Conservation (phyloP, 1,139 yeast genomes). For the Sugiyamaella sp. region DNA sequence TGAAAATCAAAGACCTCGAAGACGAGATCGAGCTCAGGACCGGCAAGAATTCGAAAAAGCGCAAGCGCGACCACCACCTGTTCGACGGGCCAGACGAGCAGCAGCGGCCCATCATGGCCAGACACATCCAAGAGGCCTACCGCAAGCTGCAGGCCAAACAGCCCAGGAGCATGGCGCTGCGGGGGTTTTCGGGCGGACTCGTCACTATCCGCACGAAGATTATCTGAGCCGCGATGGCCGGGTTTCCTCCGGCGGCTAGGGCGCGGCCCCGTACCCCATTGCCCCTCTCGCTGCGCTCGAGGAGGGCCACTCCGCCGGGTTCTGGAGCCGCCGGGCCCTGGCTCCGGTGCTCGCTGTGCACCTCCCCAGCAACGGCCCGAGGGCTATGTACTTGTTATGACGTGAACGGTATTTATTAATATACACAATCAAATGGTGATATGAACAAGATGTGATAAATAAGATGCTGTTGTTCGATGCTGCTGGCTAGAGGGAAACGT, state of each 20-base stretch:
- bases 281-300: not conserved
- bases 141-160: conserved; percentile 69
- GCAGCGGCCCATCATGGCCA: conserved; percentile 77
- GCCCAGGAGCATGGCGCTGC: conserved; percentile 63
- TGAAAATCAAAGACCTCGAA: conserved; percentile 74
- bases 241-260: not conserved
- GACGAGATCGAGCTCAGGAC: conserved; percentile 49
- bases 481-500: no score
- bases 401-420: not conserved
- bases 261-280: not conserved
- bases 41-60: conserved; percentile 36
- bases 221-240: conserved; percentile 31
- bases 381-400: not conserved
- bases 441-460: not conserved
- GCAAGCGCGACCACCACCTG: conserved; percentile 57
- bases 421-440: not conserved
- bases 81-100: conserved; percentile 93
- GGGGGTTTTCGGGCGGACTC: conserved; percentile 72
- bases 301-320: not conserved
- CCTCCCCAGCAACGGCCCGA: no score
- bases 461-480: not conserved
- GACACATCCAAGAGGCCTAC: conserved; percentile 93
- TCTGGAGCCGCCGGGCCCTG: no score
- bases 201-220: conserved; percentile 42
- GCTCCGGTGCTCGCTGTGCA: no score